phyloP scores from a whole-genome alignment of 306 rosid species.

The Cajanus cajan region DNA sequence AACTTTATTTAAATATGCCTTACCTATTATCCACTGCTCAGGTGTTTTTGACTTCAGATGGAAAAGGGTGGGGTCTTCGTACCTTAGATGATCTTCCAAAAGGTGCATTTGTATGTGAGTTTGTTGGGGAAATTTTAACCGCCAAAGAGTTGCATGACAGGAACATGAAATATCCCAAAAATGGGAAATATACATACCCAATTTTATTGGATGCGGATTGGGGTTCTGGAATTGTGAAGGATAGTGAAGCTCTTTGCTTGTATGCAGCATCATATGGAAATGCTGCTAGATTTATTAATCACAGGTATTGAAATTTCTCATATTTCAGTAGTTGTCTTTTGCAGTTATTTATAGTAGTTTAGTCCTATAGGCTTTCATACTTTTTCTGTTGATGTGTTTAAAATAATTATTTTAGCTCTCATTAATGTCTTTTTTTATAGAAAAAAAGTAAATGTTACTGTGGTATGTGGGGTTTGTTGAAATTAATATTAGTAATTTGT shows the following conservation, averaged over 20 bases:
- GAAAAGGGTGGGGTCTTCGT: slow-evolving; percentile 96
- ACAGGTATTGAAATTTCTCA: slow-evolving; percentile 58
- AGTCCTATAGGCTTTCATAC: not conserved
- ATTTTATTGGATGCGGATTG: slow-evolving; percentile 77
- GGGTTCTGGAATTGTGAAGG: slow-evolving; percentile 53
- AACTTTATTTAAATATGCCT: not conserved
- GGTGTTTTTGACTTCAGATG: slow-evolving; percentile 81
- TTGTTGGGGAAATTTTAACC: slow-evolving; percentile 81
- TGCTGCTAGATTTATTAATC: slow-evolving; percentile 87
- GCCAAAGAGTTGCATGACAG: slow-evolving; percentile 62
- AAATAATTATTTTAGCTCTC: not conserved
- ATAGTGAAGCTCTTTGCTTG: slow-evolving; percentile 78
- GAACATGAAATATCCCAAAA: slow-evolving; percentile 46
- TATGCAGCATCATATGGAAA: slow-evolving; percentile 86
- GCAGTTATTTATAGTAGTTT: not conserved
- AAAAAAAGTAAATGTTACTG: not conserved
- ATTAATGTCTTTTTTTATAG: not conserved
- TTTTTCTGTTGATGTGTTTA: not conserved
- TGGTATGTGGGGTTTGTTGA: not conserved
- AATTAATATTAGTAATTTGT: not conserved
- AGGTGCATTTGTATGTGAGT: slow-evolving; percentile 94
- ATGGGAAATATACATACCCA: slow-evolving; percentile 46
- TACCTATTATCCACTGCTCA: slow-evolving; percentile 34
- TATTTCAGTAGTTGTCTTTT: slow-evolving; percentile 7
- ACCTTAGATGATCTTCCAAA: slow-evolving; percentile 81